Base-by-base conservation (phyloP, 495 filamentous ascomycete species). In the Penicillium desertorum region DNA sequence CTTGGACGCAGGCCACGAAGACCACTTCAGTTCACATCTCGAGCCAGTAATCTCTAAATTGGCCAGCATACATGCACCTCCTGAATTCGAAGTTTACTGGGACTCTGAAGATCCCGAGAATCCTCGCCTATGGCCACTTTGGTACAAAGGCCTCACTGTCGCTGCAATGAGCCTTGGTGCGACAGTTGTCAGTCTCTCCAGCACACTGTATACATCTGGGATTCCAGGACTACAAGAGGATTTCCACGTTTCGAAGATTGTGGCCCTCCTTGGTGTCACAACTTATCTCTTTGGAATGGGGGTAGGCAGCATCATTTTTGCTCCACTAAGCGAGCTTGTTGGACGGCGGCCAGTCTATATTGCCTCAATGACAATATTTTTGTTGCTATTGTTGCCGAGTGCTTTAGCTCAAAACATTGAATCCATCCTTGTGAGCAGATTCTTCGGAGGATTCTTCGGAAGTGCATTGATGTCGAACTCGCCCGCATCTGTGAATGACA, bases 361-460 rank as follows among this genome's bases (percentile, higher is more conserved):
- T 19, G 5, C 22, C 12, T 45, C 51, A 4, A 29, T 45, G 27
- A 7, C 3, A 3, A 6, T 53, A 4, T 53, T 53, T 10, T 2
- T 17, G 9, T 36, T 92, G 4, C 65, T 94, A 45, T 79, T 90
- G 23, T 77, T 94, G 2, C 89, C 90, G 0, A 85, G 85, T 60
- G 90, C 83, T 22, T 61, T 92, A 22, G 87, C 87, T 2, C 79
- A 76, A 16, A 86, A 83, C 25, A 68, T 92, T 19, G 67, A 70
- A 7, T 77, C 82, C 41, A 79, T 94, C 42, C 77, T 95, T 10
- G 71, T 87, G 3, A 79, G 86, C 10, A 73, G 91, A 5, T 94
- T 92, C 63, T 83, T 93, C 58, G 87, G 87, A 0, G 91, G 89
- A 3, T 60, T 92, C 17, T 89, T 87, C 37, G 91, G 89, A 22